Evolutionary conservation across 2,329 filamentous ascomycete genomes (phyloP).

Genomic region (Byssoonygena ceratinophila): DNA sequence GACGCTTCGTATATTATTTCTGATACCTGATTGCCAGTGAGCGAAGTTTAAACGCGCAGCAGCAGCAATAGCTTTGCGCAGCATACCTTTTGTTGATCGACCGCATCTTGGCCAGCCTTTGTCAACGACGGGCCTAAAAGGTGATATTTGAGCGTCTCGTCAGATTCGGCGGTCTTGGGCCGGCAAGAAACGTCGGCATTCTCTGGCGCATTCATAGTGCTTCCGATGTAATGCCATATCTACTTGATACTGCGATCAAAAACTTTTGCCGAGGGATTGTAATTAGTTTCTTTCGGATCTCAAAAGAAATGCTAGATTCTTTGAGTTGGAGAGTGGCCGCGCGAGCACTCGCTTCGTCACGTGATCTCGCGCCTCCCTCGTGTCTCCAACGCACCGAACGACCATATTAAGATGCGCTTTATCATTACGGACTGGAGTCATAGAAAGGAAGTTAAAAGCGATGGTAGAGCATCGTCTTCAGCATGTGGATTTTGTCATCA

Average conservation of each 20-base stretch:
- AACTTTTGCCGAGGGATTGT: not conserved
- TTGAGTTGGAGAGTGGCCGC: no score
- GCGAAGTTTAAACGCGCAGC: not conserved
- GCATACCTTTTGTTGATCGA: conserved; percentile 75
- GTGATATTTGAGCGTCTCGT: conserved; percentile 73
- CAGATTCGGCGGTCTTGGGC: conserved; percentile 17
- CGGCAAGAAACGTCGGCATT: not conserved
- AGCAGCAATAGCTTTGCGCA: not conserved
- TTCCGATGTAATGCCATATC: not conserved
- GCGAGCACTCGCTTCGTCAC: no score
- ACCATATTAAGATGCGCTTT: no score
- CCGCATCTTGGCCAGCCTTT: conserved; percentile 83
- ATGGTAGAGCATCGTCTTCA: not conserved
- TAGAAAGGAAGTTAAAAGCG: not conserved
- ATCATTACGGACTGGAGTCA: not conserved
- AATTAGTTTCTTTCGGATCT: no score
- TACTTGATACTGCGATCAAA: not conserved
- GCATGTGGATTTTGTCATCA: conserved; percentile 57
- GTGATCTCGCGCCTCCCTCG: conserved; percentile 28
- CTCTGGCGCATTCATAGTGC: conserved; percentile 9
- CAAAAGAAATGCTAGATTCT: no score
- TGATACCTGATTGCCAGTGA: conserved; percentile 52
- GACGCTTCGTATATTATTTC: conserved; percentile 96
- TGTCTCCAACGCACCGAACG: no score
- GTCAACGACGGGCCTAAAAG: conserved; percentile 82